Evolutionary conservation across 495 filamentous ascomycete species (phyloP).

Genomic region (Cercophora samala): DNA sequence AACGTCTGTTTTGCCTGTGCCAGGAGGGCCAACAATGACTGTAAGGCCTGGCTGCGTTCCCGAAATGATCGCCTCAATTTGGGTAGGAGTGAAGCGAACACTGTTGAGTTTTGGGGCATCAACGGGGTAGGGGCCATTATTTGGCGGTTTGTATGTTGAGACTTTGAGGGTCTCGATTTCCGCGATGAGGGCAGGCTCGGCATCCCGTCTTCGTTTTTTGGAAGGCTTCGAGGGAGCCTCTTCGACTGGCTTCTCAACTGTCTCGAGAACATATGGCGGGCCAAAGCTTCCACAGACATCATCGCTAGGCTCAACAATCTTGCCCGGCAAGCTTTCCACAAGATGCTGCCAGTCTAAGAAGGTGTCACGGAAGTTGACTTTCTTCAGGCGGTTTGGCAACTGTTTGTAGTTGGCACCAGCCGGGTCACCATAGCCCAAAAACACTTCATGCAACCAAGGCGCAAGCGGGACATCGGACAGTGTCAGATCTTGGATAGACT

Average conservation of each 20-base stretch:
- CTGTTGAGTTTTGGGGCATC: constrained; percentile 81
- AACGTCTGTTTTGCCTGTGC: constrained; percentile 97
- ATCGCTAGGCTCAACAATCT: constrained; percentile 72
- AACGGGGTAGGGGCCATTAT: constrained; percentile 85
- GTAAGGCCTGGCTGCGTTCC: constrained; percentile 94
- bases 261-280: constrained; percentile 82
- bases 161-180: constrained; percentile 68
- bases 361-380: constrained; percentile 87
- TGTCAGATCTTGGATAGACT: constrained; percentile 83
- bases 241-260: constrained; percentile 48
- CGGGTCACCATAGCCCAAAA: constrained; percentile 93
- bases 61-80: constrained; percentile 89
- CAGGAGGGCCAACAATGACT: constrained; percentile 90
- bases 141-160: constrained; percentile 87
- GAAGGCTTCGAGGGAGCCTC: constrained; percentile 49
- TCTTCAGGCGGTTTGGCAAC: constrained; percentile 70
- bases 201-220: constrained; percentile 81
- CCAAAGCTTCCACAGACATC: constrained; percentile 69
- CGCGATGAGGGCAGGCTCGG: constrained; percentile 56
- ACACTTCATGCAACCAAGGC: constrained; percentile 92
- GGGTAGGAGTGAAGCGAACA: constrained; percentile 84
- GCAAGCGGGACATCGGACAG: constrained; percentile 83
- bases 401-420: constrained; percentile 80
- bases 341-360: constrained; percentile 95
- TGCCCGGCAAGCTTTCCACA: constrained; percentile 79